Base-by-base conservation (phyloP, 495 filamentous ascomycete genomes). In the Aspergillus bridgeri region DNA sequence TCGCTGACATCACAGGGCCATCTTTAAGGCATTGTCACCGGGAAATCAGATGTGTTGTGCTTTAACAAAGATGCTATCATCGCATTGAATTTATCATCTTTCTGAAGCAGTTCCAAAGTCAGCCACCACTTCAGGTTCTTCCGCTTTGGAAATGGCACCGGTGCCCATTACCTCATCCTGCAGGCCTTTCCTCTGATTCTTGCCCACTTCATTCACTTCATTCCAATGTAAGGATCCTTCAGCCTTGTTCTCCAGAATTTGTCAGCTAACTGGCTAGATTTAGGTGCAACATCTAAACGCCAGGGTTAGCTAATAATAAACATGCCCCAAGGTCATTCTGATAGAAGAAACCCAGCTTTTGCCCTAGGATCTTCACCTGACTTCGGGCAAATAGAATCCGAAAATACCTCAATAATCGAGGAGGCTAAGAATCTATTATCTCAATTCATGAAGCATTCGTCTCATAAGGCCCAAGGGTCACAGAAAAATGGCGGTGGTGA, bases 391-490 rank as follows among this genome's bases (percentile, higher is more conserved):
- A 21, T 60, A 6, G 58, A 58, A 56, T 58, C 61, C 33, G 59
- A 60, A 0, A 57, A 62, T 33, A 51, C 57, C 5, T 54, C 57
- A 15, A 23, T 62, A n/a, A 53, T 56, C 22, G 57, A 54, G 20
- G 64, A 67, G 23, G 59, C 61, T 1, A 38, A 65, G 24, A 53
- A 58, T 6, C 29, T 72, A 5, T 52, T 69, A 7, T 58, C 52
- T 20, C 58, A 60, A 27, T 72, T 69, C 53, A 68, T 63, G 45
- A 50, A 49, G 48, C 48, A 52, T 22, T 45, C 64, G 2, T 54
- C 59, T 8, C 45, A 58, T n/a, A 51, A 57, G 44, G 23, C 48
- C 9, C 51, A 59, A 43, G 53, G 33, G 8, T 49, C 57, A 22
- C 38, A 15, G 18, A 22, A 48, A 27, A 18, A 42, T 5, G 25